These are phyloP conservation scores for Arachnopeziza araneosa DNA, from an alignment of 2,329 filamentous ascomycete species.

Conservation along the genomic window DNA sequence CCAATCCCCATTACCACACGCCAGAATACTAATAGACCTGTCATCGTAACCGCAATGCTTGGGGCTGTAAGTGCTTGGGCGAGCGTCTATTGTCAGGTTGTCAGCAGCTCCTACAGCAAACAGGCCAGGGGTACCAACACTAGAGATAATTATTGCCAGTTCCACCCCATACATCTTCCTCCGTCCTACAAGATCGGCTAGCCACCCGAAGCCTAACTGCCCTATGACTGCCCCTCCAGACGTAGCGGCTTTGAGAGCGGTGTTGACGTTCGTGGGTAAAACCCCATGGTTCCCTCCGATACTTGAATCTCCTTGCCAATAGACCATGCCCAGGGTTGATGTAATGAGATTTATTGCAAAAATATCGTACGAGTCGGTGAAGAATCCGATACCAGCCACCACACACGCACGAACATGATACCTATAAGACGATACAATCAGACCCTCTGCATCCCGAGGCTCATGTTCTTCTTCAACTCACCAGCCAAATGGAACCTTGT, in stretches of 20 bases:
- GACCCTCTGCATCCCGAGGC: not conserved
- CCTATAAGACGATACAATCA: slow-evolving; percentile 5
- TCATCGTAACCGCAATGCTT: slow-evolving; percentile 54
- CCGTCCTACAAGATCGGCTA: slow-evolving; percentile 71
- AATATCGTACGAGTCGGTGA: slow-evolving; percentile 76
- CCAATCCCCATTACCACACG: slow-evolving; percentile 72
- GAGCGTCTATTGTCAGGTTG: slow-evolving; percentile 41
- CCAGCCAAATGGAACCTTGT: slow-evolving; percentile 51
- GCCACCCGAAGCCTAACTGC: slow-evolving; percentile 69
- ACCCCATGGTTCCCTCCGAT: slow-evolving; percentile 45
- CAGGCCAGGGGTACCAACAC: not conserved
- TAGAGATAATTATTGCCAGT: slow-evolving; percentile 64
- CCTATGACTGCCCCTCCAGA: slow-evolving; percentile 74
- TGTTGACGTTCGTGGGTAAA: slow-evolving; percentile 60
- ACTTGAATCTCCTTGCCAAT: slow-evolving; percentile 51
- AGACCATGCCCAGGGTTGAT: slow-evolving; percentile 68
- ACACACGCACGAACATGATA: slow-evolving; percentile 57
- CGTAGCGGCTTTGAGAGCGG: slow-evolving; percentile 75
- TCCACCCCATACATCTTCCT: slow-evolving; percentile 81
- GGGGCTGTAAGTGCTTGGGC: slow-evolving; percentile 58
- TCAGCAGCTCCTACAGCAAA: not conserved
- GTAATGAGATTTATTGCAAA: slow-evolving; percentile 75
- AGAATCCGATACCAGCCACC: slow-evolving; percentile 78
- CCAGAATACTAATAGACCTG: slow-evolving; percentile 66
- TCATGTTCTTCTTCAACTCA: slow-evolving; percentile 41